These are phyloP conservation scores for Eucalyptus tenuipes DNA, from an alignment of 345 rosid genomes.

Conservation along the genomic window DNA sequence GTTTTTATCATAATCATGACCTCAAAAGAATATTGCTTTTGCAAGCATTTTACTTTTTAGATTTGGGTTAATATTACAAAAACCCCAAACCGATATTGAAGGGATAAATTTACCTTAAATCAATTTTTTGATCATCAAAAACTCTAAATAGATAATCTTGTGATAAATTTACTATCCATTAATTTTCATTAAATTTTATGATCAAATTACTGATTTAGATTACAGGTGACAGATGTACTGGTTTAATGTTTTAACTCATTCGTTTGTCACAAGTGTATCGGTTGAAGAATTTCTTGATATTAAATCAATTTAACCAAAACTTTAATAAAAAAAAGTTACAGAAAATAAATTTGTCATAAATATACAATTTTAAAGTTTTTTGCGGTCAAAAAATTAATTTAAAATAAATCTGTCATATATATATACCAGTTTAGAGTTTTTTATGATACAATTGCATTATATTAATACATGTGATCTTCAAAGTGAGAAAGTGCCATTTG, in stretches of 20 bases:
- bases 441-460: fast-evolving
- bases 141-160: fast-evolving
- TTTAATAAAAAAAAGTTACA: too few relatives aligned
- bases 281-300: fast-evolving
- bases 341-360: too few relatives aligned
- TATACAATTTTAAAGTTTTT: fast-evolving
- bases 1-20: not conserved
- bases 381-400: too few relatives aligned
- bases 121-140: fast-evolving
- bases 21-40: fast-evolving
- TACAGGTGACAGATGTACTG: too few relatives aligned
- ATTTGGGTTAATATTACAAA: fast-evolving
- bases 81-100: fast-evolving
- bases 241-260: fast-evolving
- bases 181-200: too few relatives aligned
- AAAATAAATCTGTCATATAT: fast-evolving
- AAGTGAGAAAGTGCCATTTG: not conserved
- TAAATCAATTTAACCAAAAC: fast-evolving
- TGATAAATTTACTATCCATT: fast-evolving
- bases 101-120: fast-evolving
- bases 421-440: fast-evolving
- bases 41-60: not conserved
- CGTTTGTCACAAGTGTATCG: fast-evolving
- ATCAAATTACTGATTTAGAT: too few relatives aligned
- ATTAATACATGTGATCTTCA: not conserved